Base-by-base conservation (phyloP, 257 asterid genomes). In the Solanum microdontum region DNA sequence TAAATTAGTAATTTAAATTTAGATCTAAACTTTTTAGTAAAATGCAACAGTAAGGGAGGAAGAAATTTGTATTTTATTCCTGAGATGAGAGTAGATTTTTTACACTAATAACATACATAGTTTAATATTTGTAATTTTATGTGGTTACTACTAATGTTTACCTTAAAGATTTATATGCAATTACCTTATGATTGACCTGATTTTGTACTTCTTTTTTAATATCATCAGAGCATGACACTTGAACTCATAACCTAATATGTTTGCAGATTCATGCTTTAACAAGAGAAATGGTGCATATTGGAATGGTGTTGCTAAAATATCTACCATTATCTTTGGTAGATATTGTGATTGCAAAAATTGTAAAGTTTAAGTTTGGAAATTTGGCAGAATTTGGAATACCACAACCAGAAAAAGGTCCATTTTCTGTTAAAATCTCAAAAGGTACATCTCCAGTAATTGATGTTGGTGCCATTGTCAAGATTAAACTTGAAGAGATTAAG, bases 381-480 rank as follows among this genome's bases (percentile, higher is more conserved):
- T 91, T 94, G 30, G 85, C 88, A 1, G 11, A 43, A 0, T 91
- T 87, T 40, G 98, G 95, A 58, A 58, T 58, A 19, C 5, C 66
- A 58, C 66, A 58, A 21, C 26, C 5, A 58, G 66, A 3, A 19
- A 30, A 87, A 32, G 96, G 97, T 9, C 96, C 98, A 0, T 94
- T 93, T 68, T 39, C 12, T 21, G 76, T 89, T 1, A 93, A 94
- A 66, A 19, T 8, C 9, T 55, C 73, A 28, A 86, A 85, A 1
- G 95, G 97, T 1, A 69, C 91, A 69, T 90, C 95, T 45, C 93
- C 95, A 0, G 90, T 93, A 7, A 88, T 94, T 43, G 66, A 58
- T 58, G 26, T 58, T 19, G 26, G 66, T 58, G 10, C 66, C 12
- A 58, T 19, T 55, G 11, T n/a, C 17, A 94, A 91, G 75, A 93